Base-by-base conservation (phyloP, 2,329 filamentous ascomycete species). In the Paradendryphiella salina region DNA sequence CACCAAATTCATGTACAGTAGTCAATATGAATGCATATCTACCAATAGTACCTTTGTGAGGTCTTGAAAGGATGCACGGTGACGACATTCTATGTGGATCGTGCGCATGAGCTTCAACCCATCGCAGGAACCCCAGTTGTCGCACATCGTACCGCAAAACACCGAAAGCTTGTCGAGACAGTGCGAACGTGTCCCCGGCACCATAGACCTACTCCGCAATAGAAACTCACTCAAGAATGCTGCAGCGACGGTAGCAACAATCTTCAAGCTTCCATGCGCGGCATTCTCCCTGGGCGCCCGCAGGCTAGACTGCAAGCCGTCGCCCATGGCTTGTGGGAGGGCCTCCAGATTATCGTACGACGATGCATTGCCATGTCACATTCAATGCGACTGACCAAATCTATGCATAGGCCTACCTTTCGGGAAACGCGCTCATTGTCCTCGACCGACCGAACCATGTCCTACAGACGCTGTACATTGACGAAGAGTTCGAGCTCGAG, bases 381-480 rank as follows among this genome's bases (percentile, higher is more conserved):
- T 26, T 29, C 10, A 35, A 35, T 20, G 43, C 28, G 6, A 46
- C 60, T 62, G 49, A 63, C 46, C 21, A 4, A 14, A 13, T 23
- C 26, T 13, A 14, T 28, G 1, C 7, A 3, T 55, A 95, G 90
- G 84, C 85, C 43, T 99, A 97, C 75, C 88, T 96, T 60, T 94
- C 89, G 53, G 93, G 93, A 66, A 89, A 87, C 74, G 90, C 90
- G 55, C 84, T 97, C 59, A 85, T 94, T 45, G 86, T 99, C 64
- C 85, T 97, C 61, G 82, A 84, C 67, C 87, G 85, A 42, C 83
- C 89, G 44, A 80, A 86, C 55, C 83, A 83, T 46, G 83, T 96
- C 57, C 75, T 96, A 28, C 94, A 99, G 73, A 96, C 92, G 3
- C 87, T 96, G 61, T 96, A 96, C 76, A 86, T 94, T 66, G 88